A percentile compares a stretch with the other conserved stretches of the same genome.
These are phyloP conservation scores for Trichoderma sp. DNA, from an alignment of 2,329 filamentous ascomycete genomes.

Conservation along the genomic window DNA sequence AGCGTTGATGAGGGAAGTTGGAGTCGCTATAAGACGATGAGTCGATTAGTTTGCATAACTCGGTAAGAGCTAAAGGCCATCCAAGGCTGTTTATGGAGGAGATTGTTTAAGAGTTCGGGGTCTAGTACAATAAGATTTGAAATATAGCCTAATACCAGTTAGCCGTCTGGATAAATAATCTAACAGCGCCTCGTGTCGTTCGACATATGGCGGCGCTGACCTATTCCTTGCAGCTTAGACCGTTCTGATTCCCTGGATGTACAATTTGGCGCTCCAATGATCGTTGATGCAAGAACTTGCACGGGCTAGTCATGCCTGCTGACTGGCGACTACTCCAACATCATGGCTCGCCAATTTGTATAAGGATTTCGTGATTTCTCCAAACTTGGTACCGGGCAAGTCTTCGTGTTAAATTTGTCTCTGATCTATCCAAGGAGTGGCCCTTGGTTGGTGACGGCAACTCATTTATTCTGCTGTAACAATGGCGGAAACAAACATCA, in stretches of 20 bases:
- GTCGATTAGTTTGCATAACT: neutral
- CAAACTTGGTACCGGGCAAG: neutral
- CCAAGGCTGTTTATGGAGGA: neutral
- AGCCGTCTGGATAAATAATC: conserved; percentile 16
- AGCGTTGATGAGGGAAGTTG: neutral
- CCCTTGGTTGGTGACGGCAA: neutral
- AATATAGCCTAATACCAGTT: conserved; percentile 14
- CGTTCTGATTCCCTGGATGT: neutral
- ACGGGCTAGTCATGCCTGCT: conserved; percentile 1
- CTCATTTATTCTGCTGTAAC: neutral
- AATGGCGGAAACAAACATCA: conserved; percentile 15
- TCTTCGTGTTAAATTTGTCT: neutral
- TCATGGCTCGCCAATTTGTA: neutral
- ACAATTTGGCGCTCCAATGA: conserved; percentile 19
- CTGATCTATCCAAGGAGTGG: neutral
- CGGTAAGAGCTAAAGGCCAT: neutral
- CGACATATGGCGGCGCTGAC: neutral
- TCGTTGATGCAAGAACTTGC: neutral
- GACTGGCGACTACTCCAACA: neutral
- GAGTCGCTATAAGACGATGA: neutral
- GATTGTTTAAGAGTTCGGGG: neutral
- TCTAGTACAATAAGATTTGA: neutral
- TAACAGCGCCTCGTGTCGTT: neutral
- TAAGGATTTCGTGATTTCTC: neutral
- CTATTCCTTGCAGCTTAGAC: conserved; percentile 1